Conservation (phyloP, 345 rosid genomes). For the Fremontodendron californicum region DNA sequence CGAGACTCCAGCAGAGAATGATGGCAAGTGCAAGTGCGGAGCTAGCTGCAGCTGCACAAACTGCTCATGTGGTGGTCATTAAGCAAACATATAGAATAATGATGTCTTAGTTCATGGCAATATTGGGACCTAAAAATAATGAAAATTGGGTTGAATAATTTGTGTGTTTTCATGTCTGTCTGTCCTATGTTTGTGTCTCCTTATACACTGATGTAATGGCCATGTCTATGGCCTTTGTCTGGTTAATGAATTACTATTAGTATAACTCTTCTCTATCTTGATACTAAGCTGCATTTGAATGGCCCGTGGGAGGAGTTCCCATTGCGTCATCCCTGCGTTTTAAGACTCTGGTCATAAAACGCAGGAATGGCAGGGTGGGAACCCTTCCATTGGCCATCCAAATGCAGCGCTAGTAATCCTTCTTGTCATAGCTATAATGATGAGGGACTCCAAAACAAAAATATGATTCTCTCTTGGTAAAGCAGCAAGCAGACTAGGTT, state of each 20-base stretch:
- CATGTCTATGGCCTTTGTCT: slow-evolving; percentile 23
- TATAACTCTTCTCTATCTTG: neutral
- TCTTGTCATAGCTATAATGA: neutral
- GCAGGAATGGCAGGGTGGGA: too few relatives aligned
- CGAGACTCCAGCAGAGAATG: slow-evolving; percentile 50
- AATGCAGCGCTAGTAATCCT: too few relatives aligned
- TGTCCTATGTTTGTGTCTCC: slow-evolving; percentile 6
- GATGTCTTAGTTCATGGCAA: neutral
- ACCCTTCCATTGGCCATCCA: too few relatives aligned
- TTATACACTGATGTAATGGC: slow-evolving; percentile 22
- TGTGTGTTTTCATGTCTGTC: slow-evolving; percentile 6
- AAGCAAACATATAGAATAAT: slow-evolving; percentile 3
- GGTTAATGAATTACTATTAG: slow-evolving; percentile 25
- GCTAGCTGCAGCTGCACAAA: slow-evolving; percentile 51
- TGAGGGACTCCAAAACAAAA: neutral
- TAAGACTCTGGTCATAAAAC: too few relatives aligned
- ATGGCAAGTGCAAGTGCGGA: slow-evolving; percentile 89
- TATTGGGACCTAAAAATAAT: neutral
- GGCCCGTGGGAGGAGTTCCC: too few relatives aligned
- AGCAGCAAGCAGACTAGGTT: neutral
- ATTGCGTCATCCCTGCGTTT: too few relatives aligned
- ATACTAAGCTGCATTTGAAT: neutral
- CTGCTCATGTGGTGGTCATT: slow-evolving; percentile 63
- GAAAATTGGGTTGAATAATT: neutral
- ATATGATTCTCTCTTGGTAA: neutral